These are phyloP conservation scores for Ascochyta viciae-villosae DNA, from an alignment of 2,329 filamentous ascomycete genomes.

Conservation along the genomic window DNA sequence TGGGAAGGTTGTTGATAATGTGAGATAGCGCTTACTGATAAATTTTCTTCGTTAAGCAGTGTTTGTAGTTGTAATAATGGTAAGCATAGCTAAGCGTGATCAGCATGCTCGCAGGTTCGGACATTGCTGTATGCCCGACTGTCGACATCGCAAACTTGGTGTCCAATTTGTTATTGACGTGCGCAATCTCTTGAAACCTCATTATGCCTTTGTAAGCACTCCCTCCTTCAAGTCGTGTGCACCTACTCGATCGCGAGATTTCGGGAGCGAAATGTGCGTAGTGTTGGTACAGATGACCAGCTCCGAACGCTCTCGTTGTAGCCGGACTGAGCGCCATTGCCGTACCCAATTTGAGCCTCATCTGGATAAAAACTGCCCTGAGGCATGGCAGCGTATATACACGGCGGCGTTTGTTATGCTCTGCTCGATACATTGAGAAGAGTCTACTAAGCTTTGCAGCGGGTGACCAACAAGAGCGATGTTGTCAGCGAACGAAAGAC, in stretches of 20 bases:
- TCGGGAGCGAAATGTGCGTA: not conserved
- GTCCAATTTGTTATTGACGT: not conserved
- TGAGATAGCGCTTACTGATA: too few species aligned
- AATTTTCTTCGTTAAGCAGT: not conserved
- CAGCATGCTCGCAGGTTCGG: not conserved
- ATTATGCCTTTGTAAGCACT: not conserved
- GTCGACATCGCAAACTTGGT: not conserved
- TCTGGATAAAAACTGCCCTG: not conserved
- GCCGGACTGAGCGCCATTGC: not conserved
- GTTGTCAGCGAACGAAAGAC: not conserved
- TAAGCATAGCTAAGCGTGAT: not conserved
- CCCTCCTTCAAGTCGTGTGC: too few species aligned
- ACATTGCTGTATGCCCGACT: not conserved
- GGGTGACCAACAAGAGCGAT: not conserved
- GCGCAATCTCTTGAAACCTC: not conserved
- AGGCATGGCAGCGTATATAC: not conserved
- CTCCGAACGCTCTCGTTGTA: not conserved
- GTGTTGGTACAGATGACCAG: not conserved
- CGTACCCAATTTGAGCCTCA: not conserved
- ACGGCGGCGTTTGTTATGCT: not conserved
- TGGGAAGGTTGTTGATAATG: not conserved
- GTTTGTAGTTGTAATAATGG: not conserved
- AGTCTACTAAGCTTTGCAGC: not conserved
- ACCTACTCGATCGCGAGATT: too few species aligned
- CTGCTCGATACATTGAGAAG: not conserved